phyloP scores from a whole-genome alignment of 2,329 filamentous ascomycete species.

The Ophiostoma quercus region DNA sequence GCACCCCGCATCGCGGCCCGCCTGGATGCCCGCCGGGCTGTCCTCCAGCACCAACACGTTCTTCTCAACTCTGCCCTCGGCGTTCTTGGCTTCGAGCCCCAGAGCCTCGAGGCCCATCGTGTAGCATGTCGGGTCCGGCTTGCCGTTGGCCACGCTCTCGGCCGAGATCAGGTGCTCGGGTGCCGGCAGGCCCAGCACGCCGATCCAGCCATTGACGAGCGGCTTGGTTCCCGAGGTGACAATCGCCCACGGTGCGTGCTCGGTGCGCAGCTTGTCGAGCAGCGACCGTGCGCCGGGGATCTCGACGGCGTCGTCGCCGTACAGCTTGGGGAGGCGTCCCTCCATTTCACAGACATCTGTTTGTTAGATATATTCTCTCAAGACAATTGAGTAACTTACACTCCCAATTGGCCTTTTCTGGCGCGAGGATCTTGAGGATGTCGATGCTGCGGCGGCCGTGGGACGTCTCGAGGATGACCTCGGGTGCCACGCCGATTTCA shows the following conservation, averaged over 20 bases:
- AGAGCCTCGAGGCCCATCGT: slow-evolving; percentile 60
- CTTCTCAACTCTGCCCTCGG: slow-evolving; percentile 23
- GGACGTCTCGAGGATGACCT: slow-evolving; percentile 79
- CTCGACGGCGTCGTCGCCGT: slow-evolving; percentile 73
- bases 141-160: slow-evolving; percentile 69
- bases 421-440: slow-evolving; percentile 69
- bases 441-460: slow-evolving; percentile 91
- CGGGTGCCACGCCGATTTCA: slow-evolving; percentile 79
- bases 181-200: slow-evolving; percentile 57
- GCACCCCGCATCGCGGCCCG: slow-evolving; percentile 82
- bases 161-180: slow-evolving; percentile 66
- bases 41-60: slow-evolving; percentile 76
- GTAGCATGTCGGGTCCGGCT: slow-evolving; percentile 74
- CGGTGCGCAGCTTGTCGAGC: slow-evolving; percentile 57
- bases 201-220: slow-evolving; percentile 68
- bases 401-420: slow-evolving; percentile 85
- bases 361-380: background rate
- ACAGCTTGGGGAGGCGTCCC: slow-evolving; percentile 67
- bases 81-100: slow-evolving; percentile 41
- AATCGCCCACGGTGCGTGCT: slow-evolving; percentile 73
- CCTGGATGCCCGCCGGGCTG: slow-evolving; percentile 75
- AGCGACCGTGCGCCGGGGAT: slow-evolving; percentile 76
- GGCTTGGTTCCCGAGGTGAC: slow-evolving; percentile 67
- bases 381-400: slow-evolving; percentile 53
- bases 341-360: slow-evolving; percentile 76